Evolutionary conservation across 2,329 filamentous ascomycete genomes (phyloP), one percentile per base, ranked within the genome.

Genomic region (Neobulgaria alba): DNA sequence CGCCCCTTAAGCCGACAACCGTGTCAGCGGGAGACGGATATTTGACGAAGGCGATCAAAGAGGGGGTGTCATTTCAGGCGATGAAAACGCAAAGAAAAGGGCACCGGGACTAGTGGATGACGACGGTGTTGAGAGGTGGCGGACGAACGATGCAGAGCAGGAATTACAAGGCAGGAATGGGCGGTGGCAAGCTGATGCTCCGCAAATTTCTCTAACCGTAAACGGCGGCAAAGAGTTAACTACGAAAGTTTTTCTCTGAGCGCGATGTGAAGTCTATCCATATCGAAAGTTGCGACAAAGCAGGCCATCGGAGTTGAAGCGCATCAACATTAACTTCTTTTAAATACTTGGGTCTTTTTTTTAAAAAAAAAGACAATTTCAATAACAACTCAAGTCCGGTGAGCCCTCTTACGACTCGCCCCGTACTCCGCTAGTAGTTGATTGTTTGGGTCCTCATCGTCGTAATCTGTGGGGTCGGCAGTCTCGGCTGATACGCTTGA

Each of bases 91-190:
- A 39, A 42, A 33, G 33, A 19, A n/a, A 26, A 26, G 19, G 29
- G 29, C 15, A 40, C 29, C 38, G 38, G 31, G 38, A 29, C 30
- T 32, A 14, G 30, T 12, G 33, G 21, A 18, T 23, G 39, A 33
- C 10, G 33, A 41, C 18, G 23, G 33, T 41, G 23, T 30, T 40
- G 19, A 36, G 23, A 41, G 18, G 33, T 36, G 33, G 39, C 23
- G 26, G 41, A 16, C 14, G 15, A 32, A 43, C 39, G 32, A 40
- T 44, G 30, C 36, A 43, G 40, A 43, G 31, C 39, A 45, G 35
- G 42, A 48, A 45, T 48, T 48, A 39, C 33, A 45, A 48, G 35
- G 34, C 29, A 42, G 40, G 39, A 46, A 42, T 46, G 39, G 40
- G 32, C 18, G 33, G 43, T 40, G 35, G 36, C 35, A 46, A 42